Percentiles rank a stretch among this genome's conserved stretches.
Conservation (phyloP, 345 rosid genomes). For the Heritiera fomes region DNA sequence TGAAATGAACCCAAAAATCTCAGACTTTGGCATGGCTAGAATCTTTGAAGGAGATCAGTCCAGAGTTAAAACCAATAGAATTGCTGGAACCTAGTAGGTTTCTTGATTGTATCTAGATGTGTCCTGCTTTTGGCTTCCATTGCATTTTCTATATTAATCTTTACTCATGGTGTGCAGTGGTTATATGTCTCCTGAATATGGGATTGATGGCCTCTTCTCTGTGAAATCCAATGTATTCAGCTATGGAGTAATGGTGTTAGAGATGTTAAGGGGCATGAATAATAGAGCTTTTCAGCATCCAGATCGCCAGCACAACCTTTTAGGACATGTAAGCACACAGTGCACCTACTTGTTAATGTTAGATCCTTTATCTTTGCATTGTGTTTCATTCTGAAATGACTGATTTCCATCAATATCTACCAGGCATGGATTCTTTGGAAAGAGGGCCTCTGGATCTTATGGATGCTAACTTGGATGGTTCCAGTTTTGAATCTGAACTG, state of each 20-base stretch:
- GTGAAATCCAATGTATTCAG: slow-evolving; percentile 66
- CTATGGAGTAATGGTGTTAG: slow-evolving; percentile 61
- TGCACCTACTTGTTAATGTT: neutral
- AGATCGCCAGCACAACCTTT: slow-evolving; percentile 33
- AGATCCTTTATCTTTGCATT: neutral
- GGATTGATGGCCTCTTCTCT: slow-evolving; percentile 59
- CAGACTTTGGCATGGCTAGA: slow-evolving; percentile 67
- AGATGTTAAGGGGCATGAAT: slow-evolving; percentile 54
- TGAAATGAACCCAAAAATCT: slow-evolving; percentile 54
- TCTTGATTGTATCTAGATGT: neutral
- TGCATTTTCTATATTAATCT: neutral
- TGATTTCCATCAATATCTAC: neutral
- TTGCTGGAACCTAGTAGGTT: slow-evolving; percentile 70
- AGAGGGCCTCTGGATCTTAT: slow-evolving; percentile 34
- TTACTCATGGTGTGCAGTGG: slow-evolving; percentile 38
- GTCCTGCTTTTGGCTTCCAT: neutral
- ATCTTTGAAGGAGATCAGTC: slow-evolving; percentile 48
- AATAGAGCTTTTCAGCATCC: slow-evolving; percentile 30
- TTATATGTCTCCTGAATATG: slow-evolving; percentile 77
- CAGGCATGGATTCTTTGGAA: slow-evolving; percentile 62
- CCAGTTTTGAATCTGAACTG: slow-evolving; percentile 29
- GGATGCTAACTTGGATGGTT: slow-evolving; percentile 32
- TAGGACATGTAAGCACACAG: slow-evolving; percentile 51
- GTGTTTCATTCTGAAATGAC: neutral
- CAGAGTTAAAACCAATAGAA: slow-evolving; percentile 49